Evolutionary conservation across 2,329 filamentous ascomycete species (phyloP).

Genomic region (Paraphaeosphaeria sporulosa): DNA sequence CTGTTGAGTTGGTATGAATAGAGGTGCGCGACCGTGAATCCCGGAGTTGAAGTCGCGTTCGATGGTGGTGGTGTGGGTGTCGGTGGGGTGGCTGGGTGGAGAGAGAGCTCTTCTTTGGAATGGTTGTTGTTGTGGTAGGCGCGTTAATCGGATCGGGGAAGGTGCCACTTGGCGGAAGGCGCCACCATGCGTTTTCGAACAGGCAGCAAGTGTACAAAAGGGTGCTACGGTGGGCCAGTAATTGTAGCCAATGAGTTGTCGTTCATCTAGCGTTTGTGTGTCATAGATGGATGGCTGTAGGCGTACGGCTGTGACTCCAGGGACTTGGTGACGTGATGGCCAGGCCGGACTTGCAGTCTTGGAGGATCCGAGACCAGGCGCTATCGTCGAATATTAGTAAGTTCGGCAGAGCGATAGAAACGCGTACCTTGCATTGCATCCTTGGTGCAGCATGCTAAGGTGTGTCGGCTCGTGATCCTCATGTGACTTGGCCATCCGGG

Average conservation of each 20-base stretch:
- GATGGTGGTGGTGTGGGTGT: constrained; percentile 43
- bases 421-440: neutral
- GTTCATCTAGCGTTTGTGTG: neutral
- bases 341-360: neutral
- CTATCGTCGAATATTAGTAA: neutral
- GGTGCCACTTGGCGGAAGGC: constrained; percentile 9
- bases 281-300: neutral
- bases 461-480: neutral
- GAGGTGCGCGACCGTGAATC: constrained; percentile 42
- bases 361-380: neutral
- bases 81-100: constrained; percentile 44
- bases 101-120: constrained; percentile 36
- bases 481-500: neutral
- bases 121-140: constrained; percentile 38
- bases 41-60: constrained; percentile 28
- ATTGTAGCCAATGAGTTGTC: neutral
- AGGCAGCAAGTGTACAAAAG: constrained; percentile 1
- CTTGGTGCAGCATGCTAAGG: neutral
- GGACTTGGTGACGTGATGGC: neutral
- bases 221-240: neutral
- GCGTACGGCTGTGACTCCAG: neutral
- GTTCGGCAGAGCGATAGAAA: neutral
- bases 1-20: constrained; percentile 37
- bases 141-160: constrained; percentile 39
- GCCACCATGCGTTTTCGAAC: neutral